Conservation (phyloP, 1,139 yeast genomes). For the Maudiozyma humilis region DNA sequence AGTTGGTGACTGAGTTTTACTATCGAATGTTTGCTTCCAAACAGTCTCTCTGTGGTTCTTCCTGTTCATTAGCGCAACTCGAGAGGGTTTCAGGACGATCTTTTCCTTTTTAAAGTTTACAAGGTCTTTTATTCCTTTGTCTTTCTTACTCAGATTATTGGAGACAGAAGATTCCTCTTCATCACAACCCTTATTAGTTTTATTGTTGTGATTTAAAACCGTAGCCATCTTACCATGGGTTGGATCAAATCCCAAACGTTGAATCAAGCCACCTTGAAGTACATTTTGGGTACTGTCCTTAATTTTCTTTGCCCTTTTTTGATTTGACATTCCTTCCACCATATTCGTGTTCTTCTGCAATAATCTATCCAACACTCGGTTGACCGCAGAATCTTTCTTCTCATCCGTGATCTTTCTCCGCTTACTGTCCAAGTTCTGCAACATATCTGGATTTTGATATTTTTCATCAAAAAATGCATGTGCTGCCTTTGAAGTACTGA, state of each 20-base stretch:
- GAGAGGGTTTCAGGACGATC: constrained; percentile 29
- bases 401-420: constrained; percentile 24
- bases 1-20: constrained; percentile 4
- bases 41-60: constrained; percentile 24
- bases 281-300: constrained; percentile 31
- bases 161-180: not conserved
- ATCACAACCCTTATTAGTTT: constrained; percentile 3
- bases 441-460: constrained; percentile 42
- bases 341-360: constrained; percentile 8
- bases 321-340: constrained; percentile 8
- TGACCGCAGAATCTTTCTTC: constrained; percentile 20
- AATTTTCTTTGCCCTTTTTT: constrained; percentile 22
- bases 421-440: constrained; percentile 31
- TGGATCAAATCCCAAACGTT: constrained; percentile 47
- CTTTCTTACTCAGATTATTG: constrained; percentile 15
- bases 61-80: constrained; percentile 24
- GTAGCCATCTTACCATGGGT: constrained; percentile 30
- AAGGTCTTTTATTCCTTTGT: constrained; percentile 27
- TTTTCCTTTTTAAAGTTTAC: constrained; percentile 30
- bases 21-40: constrained; percentile 20
- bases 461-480: constrained; percentile 42
- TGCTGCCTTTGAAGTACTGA: constrained; percentile 36
- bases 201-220: constrained; percentile 17
- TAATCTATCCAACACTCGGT: constrained; percentile 14
- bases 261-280: constrained; percentile 35